phyloP scores from a whole-genome alignment of 352 stramenopile species.

The Salisapilia sapeloensis region DNA sequence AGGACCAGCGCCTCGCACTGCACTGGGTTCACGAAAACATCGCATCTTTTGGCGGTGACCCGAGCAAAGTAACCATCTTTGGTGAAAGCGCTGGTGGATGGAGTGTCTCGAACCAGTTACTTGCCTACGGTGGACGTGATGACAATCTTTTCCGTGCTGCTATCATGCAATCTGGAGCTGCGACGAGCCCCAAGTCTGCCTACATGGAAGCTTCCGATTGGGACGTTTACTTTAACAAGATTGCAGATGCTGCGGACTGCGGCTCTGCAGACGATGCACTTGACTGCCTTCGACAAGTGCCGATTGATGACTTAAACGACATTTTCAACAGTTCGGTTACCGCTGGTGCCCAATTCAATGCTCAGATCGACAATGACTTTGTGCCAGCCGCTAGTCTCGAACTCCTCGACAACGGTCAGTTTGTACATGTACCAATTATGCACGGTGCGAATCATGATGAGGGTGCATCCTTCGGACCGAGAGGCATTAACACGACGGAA shows the following conservation, averaged over 20 bases:
- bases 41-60: slow-evolving; percentile 59
- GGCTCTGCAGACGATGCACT: slow-evolving; percentile 7
- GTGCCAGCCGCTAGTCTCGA: slow-evolving; percentile 5
- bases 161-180: slow-evolving; percentile 10
- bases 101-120: slow-evolving; percentile 11
- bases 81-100: slow-evolving; percentile 63
- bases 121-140: slow-evolving; percentile 10
- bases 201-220: slow-evolving; percentile 9
- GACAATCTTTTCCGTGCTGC: slow-evolving; percentile 10
- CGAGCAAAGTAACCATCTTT: slow-evolving; percentile 69
- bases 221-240: slow-evolving; percentile 9
- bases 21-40: slow-evolving; percentile 79
- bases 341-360: slow-evolving; percentile 4
- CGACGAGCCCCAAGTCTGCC: slow-evolving; percentile 5
- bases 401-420: slow-evolving; percentile 8
- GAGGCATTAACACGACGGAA: slow-evolving; percentile 7
- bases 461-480: slow-evolving; percentile 9
- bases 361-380: slow-evolving; percentile 12
- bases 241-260: slow-evolving; percentile 8
- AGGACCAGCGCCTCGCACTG: slow-evolving; percentile 70
- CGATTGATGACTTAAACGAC: slow-evolving; percentile 6
- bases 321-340: slow-evolving; percentile 9
- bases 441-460: slow-evolving; percentile 12
- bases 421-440: slow-evolving; percentile 13
- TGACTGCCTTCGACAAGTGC: slow-evolving; percentile 10